Conservation (phyloP, 2,329 filamentous ascomycete genomes). For the Phaeosphaeriaceae sp. region DNA sequence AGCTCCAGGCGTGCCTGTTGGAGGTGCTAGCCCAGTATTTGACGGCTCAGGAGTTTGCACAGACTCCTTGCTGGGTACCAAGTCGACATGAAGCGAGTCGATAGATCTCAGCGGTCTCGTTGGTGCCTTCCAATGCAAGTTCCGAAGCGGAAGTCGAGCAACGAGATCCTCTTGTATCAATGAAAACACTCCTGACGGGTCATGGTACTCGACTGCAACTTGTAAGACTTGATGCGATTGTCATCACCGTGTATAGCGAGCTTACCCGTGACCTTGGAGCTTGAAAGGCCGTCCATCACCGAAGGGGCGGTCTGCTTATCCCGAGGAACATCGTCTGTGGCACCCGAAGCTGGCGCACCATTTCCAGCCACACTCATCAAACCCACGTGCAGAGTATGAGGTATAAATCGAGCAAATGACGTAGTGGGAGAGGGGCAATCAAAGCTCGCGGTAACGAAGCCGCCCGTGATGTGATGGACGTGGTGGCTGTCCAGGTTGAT, state of each 20-base stretch:
- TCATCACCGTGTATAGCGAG: constrained; percentile 1
- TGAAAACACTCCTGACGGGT: constrained; percentile 87
- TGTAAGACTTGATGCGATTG: constrained; percentile 23
- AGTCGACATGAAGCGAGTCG: constrained; percentile 87
- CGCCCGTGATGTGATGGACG: constrained; percentile 26
- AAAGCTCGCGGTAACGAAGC: constrained; percentile 25
- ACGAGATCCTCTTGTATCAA: constrained; percentile 79
- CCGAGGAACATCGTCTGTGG: constrained; percentile 42
- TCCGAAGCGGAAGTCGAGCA: constrained; percentile 81
- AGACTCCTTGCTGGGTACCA: constrained; percentile 68
- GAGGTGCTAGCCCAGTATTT: constrained; percentile 25
- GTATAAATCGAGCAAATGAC: constrained; percentile 7
- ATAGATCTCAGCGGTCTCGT: constrained; percentile 91
- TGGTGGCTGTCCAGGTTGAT: constrained; percentile 24
- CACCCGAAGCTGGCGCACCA: constrained; percentile 47
- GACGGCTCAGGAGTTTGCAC: constrained; percentile 49
- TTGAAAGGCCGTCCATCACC: constrained; percentile 52
- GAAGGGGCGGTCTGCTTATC: constrained; percentile 35
- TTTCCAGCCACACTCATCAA: constrained; percentile 48
- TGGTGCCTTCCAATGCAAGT: constrained; percentile 97
- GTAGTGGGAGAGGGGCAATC: constrained; percentile 23
- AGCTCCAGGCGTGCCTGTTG: constrained; percentile 23
- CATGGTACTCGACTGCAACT: constrained; percentile 86
- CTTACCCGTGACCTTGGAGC: constrained; percentile 60
- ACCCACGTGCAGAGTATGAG: constrained; percentile 18